Evolutionary conservation across 257 asterid genomes (phyloP), one percentile per base, ranked within the genome.

Genomic region (Primulina tabacum): DNA sequence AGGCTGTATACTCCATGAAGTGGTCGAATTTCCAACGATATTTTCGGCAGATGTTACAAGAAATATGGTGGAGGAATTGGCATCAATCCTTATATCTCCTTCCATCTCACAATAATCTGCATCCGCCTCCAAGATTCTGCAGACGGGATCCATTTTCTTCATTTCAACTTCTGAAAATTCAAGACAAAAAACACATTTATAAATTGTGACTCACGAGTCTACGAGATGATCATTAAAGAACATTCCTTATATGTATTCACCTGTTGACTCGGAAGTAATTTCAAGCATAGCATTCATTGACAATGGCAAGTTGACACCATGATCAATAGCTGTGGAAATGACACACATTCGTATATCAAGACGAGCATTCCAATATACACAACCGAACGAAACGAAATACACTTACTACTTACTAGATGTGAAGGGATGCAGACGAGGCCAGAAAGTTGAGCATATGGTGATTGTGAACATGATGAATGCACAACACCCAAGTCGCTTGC

Each of bases 351-450:
- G 10, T 0, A 35, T 35, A 35, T 35, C 40, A 35, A 35, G 10
- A 6, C 40, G 40, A 35, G 9, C 40, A 35, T 35, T 35, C 40
- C 9, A 35, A 40, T 30, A 61, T 28, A 14, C 60, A n/a, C n/a
- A 38, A 9, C 65, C 43, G 33, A 24, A 35, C 8, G 21, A 28
- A 34, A 35, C 18, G 1, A 62, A 17, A 33, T 9, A 1, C 16
- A 82, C 84, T 78, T 83, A 83, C 93, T 56, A 29, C 84, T 78
- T 83, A 83, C 93, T 56, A 29, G 71, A 7, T 37, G 89, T 67
- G 4, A 71, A 65, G 12, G 89, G 88, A 73, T 73, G 81, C 62
- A 81, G 59, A 64, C 64, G 76, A 69, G 82, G 80, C 65, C 82
- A 73, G 74, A 81, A 84, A 55, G 78, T 61, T 12, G 80, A 77